phyloP scores from a whole-genome alignment of 768 basidiomycete genomes.

The Xerocomellus amylosporus region DNA sequence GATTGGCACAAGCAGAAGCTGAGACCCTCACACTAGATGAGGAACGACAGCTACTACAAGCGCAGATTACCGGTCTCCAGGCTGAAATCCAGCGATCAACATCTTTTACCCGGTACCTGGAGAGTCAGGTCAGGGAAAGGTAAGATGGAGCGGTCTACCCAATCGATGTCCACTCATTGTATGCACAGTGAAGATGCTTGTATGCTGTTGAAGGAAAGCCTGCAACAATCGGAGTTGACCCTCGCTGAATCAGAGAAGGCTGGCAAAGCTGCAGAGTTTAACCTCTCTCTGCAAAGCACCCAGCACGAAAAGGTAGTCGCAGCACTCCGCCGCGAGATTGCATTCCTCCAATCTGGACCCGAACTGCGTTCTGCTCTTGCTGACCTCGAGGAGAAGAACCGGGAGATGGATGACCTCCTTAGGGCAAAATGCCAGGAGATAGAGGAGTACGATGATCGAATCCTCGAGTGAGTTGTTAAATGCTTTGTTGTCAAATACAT shows the following conservation, averaged over 20 bases:
- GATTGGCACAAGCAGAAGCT: conserved; percentile 40
- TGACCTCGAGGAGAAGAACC: conserved; percentile 66
- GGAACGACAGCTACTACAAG: conserved; percentile 53
- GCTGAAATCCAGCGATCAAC: conserved; percentile 64
- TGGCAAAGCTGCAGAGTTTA: conserved; percentile 61
- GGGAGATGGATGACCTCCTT: conserved; percentile 73
- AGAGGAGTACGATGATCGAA: conserved; percentile 80
- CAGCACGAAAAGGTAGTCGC: conserved; percentile 66
- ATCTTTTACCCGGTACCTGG: conserved; percentile 59
- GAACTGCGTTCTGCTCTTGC: conserved; percentile 53
- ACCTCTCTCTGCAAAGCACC: conserved; percentile 57
- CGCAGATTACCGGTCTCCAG: conserved; percentile 54
- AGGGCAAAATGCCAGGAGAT: conserved; percentile 71
- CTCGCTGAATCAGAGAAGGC: conserved; percentile 55
- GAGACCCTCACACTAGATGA: conserved; percentile 40
- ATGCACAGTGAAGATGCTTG: conserved; percentile 47
- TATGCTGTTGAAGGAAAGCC: conserved; percentile 38
- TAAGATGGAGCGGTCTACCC: conserved; percentile 26
- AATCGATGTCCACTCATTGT: conserved; percentile 4
- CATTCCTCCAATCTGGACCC: conserved; percentile 48
- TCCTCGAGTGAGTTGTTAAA: conserved; percentile 56
- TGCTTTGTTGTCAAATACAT: conserved; percentile 3
- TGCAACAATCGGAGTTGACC: conserved; percentile 40
- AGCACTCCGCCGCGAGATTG: conserved; percentile 57
- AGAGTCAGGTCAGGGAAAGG: conserved; percentile 65